Evolutionary conservation across 495 filamentous ascomycete species (phyloP).

Genomic region (Neurospora pannonica): DNA sequence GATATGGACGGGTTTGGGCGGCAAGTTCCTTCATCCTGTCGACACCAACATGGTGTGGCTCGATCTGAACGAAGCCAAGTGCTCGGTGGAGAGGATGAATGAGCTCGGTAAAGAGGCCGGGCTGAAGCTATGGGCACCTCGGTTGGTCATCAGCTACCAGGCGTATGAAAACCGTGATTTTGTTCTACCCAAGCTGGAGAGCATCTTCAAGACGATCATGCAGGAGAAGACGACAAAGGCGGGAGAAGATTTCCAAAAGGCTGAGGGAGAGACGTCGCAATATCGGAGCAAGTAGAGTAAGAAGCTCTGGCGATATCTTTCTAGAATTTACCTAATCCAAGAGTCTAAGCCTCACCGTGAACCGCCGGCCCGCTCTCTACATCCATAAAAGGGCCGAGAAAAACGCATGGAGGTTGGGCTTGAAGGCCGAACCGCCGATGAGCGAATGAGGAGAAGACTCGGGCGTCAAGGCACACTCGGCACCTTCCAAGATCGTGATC

Average conservation of each 20-base stretch:
- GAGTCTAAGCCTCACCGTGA: background rate
- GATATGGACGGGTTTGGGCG: slow-evolving; percentile 55
- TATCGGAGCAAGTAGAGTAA: slow-evolving; percentile 9
- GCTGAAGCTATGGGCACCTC: slow-evolving; percentile 38
- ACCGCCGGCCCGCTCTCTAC: background rate
- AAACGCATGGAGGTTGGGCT: background rate
- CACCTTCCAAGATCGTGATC: background rate
- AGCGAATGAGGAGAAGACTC: background rate
- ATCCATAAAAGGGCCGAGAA: background rate
- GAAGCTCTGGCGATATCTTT: background rate
- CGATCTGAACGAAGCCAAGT: slow-evolving; percentile 50
- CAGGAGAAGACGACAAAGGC: slow-evolving; percentile 8
- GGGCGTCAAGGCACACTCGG: background rate
- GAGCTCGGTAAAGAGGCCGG: slow-evolving; percentile 44
- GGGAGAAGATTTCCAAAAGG: background rate
- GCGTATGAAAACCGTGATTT: slow-evolving; percentile 38
- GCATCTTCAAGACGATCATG: slow-evolving; percentile 36
- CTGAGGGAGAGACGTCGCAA: slow-evolving; percentile 12
- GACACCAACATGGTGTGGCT: slow-evolving; percentile 97
- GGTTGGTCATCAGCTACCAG: slow-evolving; percentile 60
- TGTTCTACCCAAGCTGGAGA: slow-evolving; percentile 39
- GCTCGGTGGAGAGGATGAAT: slow-evolving; percentile 36
- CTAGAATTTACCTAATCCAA: background rate
- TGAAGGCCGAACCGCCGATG: background rate
- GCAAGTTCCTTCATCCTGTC: slow-evolving; percentile 49